phyloP scores from a whole-genome alignment of 2,329 filamentous ascomycete genomes.

The Scytalidium lignicola region DNA sequence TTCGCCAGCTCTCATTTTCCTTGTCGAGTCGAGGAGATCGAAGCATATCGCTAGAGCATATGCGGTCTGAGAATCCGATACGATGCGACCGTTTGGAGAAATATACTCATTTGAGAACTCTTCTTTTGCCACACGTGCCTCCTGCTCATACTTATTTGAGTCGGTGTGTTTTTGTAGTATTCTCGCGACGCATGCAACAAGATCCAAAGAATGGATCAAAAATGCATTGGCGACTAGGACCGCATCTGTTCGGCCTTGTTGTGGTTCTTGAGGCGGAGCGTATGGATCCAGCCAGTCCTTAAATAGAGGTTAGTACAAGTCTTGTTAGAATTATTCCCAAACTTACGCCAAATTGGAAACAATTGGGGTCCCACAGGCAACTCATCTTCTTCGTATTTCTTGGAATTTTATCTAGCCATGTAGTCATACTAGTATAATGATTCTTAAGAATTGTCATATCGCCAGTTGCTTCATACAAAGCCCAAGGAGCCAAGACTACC shows the following conservation, averaged over 20 bases:
- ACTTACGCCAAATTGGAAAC: constrained; percentile 6
- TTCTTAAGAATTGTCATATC: constrained; percentile 4
- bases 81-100: constrained; percentile 3
- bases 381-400: neutral
- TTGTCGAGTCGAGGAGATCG: constrained; percentile 1
- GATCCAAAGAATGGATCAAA: constrained; percentile 1
- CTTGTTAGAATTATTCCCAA: neutral
- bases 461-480: constrained; percentile 5
- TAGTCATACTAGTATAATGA: constrained; percentile 9
- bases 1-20: constrained; percentile 3
- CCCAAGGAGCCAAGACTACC: constrained; percentile 7
- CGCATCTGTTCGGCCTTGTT: neutral
- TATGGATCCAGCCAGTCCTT: constrained; percentile 5
- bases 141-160: neutral
- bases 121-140: neutral
- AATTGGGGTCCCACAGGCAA: constrained; percentile 1
- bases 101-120: constrained; percentile 3
- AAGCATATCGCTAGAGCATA: constrained; percentile 14
- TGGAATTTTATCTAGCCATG: constrained; percentile 1
- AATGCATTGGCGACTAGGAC: constrained; percentile 5
- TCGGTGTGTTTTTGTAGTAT: neutral
- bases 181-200: constrained; percentile 1
- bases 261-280: neutral
- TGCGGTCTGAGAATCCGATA: constrained; percentile 15
- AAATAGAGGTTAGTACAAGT: neutral